These are phyloP conservation scores for Neurospora sp. DNA, from an alignment of 495 filamentous ascomycete genomes.

Conservation along the genomic window DNA sequence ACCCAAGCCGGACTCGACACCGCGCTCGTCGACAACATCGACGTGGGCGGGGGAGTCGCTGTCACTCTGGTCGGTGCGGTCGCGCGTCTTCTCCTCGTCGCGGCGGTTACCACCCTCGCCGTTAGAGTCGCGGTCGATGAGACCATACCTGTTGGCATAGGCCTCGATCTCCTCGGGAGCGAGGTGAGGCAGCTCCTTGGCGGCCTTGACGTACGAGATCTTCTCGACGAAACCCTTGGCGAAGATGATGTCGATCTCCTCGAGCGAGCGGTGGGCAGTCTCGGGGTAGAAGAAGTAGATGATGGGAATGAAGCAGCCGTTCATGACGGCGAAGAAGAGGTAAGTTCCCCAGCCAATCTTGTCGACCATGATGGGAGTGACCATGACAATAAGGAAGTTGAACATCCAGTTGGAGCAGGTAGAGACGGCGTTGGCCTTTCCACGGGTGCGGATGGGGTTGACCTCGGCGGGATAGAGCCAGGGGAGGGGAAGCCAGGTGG, in stretches of 20 bases:
- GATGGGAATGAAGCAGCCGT: conserved; percentile 59
- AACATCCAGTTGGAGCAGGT: conserved; percentile 75
- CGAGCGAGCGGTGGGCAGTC: conserved; percentile 57
- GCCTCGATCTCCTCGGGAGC: conserved; percentile 52
- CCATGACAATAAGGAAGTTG: conserved; percentile 75
- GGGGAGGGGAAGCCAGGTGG: conserved; percentile 61
- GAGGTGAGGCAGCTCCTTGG: conserved; percentile 59
- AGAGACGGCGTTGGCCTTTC: conserved; percentile 64
- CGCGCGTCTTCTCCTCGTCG: conserved; percentile 6
- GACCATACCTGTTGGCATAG: conserved; percentile 53
- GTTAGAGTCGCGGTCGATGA: conserved; percentile 17
- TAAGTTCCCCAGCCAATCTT: conserved; percentile 68
- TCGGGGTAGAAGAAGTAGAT: conserved; percentile 75
- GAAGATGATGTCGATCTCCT: conserved; percentile 75
- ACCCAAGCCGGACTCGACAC: conserved; percentile 5
- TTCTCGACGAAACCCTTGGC: conserved; percentile 66
- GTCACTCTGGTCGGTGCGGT: neutral
- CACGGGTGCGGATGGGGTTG: conserved; percentile 64
- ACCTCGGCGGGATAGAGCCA: conserved; percentile 61
- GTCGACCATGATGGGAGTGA: conserved; percentile 62
- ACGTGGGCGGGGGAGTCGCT: neutral
- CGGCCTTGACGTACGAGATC: conserved; percentile 62
- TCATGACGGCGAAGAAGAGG: conserved; percentile 65
- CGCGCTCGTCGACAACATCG: conserved; percentile 6
- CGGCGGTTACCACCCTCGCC: neutral